Evolutionary conservation across 2,329 filamentous ascomycete species (phyloP), one percentile per base, ranked within the genome.

Genomic region (Gremmenia infestans): DNA sequence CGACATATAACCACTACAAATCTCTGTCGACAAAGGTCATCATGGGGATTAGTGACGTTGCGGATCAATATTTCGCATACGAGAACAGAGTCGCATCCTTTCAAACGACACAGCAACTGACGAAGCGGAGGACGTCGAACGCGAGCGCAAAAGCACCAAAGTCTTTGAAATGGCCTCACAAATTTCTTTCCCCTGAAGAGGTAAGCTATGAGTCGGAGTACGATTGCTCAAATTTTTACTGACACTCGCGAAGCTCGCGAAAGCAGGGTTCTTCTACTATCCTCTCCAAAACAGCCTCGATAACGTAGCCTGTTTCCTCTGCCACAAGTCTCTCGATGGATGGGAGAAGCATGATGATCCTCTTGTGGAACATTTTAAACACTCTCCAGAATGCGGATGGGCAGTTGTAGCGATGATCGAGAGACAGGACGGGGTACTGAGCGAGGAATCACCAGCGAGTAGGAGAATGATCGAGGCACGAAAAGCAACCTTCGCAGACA

Each of bases 261-360:
- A 83, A 68, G 93, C 94, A 55, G 94, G 94, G 39, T 96, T 99
- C 75, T 94, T 87, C 74, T 97, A 90, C 74, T 82, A 86, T 58
- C 93, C 94, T 2, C 83, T 82, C 14, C 78, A 82, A 51, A 80
- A 83, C 48, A 89, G 85, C 67, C 86, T 86, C 39, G 94, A 99
- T 72, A 97, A 97, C 71, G 89, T 89, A 48, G 82, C 84, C 63
- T 99, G 94, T 72, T 97, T 95, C 72, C 79, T 91, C 39, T 99
- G 94, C 74, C 77, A 84, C 60, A 88, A 90, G 70, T 83, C 86
- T 54, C 80, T 99, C 12, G 91, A 95, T 70, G 92, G 91, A 57
- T 99, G 94, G 94, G 93, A 97, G 67, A 80, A 86, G 40, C 84
- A 86, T 22, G 94, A 99, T 69, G 83, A 91, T 58, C 90, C 94